A percentile compares a stretch with the other conserved stretches of the same genome.
phyloP scores from a whole-genome alignment of 177 flowering plant species.

The Vitis hybrid region DNA sequence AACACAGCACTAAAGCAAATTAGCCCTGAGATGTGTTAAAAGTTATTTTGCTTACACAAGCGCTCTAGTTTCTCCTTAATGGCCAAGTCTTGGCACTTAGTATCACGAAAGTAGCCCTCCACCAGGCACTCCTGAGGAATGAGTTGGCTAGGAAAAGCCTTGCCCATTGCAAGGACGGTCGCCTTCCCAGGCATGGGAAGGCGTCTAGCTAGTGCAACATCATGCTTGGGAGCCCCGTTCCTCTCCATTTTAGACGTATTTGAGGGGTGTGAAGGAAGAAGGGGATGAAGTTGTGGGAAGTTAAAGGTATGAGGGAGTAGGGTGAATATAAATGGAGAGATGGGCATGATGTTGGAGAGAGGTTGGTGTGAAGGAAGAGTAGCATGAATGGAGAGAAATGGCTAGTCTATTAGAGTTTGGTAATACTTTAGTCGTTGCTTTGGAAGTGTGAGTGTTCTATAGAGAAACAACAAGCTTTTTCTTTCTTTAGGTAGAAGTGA shows the following conservation, averaged over 20 bases:
- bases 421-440: constrained; percentile 9
- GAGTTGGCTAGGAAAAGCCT: constrained; percentile 68
- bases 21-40: no score
- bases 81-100: constrained; percentile 53
- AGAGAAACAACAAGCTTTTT: constrained; percentile 5
- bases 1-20: no score
- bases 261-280: neutral
- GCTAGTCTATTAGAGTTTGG: constrained; percentile 13
- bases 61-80: constrained; percentile 73
- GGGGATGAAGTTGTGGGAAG: neutral
- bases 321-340: constrained; percentile 19
- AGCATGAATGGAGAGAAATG: constrained; percentile 29
- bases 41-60: constrained; percentile 45
- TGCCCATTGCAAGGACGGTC: constrained; percentile 62
- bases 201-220: constrained; percentile 9
- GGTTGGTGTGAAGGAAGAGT: constrained; percentile 36
- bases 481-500: neutral
- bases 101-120: constrained; percentile 69
- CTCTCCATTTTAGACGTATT: constrained; percentile 26
- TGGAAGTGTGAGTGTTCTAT: constrained; percentile 16
- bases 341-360: constrained; percentile 32
- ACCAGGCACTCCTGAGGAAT: constrained; percentile 63
- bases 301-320: neutral
- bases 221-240: constrained; percentile 17
- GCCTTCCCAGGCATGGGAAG: constrained; percentile 61